These are phyloP conservation scores for Salix brachista DNA, from an alignment of 345 rosid species.

Conservation along the genomic window DNA sequence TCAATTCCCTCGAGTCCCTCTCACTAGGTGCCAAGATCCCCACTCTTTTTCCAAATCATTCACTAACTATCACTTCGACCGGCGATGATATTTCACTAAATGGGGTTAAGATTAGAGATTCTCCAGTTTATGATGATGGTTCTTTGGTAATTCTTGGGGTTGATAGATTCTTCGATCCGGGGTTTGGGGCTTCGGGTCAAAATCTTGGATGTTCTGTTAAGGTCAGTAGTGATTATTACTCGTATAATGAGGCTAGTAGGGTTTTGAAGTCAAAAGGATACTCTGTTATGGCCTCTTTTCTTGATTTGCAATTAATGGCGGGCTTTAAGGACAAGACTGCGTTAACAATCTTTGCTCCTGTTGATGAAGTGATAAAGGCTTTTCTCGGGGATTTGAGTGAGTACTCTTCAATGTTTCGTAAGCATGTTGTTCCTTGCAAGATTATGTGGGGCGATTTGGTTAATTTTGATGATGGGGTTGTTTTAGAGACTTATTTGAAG, in stretches of 20 bases:
- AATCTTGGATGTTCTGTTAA: slow-evolving; percentile 7
- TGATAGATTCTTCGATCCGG: slow-evolving; percentile 30
- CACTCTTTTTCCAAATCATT: slow-evolving; percentile 31
- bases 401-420: slow-evolving; percentile 26
- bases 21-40: slow-evolving; percentile 35
- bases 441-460: slow-evolving; percentile 32
- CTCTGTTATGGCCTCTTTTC: slow-evolving; percentile 42
- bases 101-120: slow-evolving; percentile 23
- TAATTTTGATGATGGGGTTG: slow-evolving; percentile 14
- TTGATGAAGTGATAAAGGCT: slow-evolving; percentile 24
- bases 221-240: neutral
- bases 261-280: slow-evolving; percentile 35
- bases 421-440: slow-evolving; percentile 37
- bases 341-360: slow-evolving; percentile 45
- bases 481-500: slow-evolving; percentile 21
- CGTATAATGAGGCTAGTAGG: slow-evolving; percentile 19
- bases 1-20: slow-evolving; percentile 32
- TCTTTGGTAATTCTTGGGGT: slow-evolving; percentile 35
- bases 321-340: slow-evolving; percentile 10
- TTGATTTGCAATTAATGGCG: slow-evolving; percentile 34
- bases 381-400: slow-evolving; percentile 15
- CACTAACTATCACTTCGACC: slow-evolving; percentile 30
- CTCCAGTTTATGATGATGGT: slow-evolving; percentile 36
- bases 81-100: slow-evolving; percentile 20
- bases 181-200: slow-evolving; percentile 1